phyloP scores from a whole-genome alignment of 2,329 filamentous ascomycete species.

The Xylariaceae sp. region DNA sequence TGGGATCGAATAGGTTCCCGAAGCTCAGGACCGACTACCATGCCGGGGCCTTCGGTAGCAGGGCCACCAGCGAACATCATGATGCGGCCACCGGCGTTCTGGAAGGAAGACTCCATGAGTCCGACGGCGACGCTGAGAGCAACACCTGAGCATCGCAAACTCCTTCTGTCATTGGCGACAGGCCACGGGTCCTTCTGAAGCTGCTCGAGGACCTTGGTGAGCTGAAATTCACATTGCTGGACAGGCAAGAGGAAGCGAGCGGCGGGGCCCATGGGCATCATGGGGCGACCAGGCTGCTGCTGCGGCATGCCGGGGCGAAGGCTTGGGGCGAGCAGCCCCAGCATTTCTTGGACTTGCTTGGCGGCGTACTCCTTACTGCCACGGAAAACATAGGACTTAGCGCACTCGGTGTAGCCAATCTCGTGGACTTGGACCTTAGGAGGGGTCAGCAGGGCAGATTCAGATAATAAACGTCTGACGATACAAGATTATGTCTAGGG shows the following conservation, averaged over 20 bases:
- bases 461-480: not conserved
- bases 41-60: constrained; percentile 91
- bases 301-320: constrained; percentile 71
- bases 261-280: constrained; percentile 72
- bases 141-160: constrained; percentile 88
- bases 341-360: constrained; percentile 99
- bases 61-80: constrained; percentile 97
- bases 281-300: constrained; percentile 69
- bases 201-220: constrained; percentile 92
- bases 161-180: constrained; percentile 86
- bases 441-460: constrained; percentile 7
- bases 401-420: constrained; percentile 95
- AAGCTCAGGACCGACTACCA: constrained; percentile 93
- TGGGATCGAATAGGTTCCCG: constrained; percentile 96
- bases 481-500: too few species aligned
- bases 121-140: constrained; percentile 94
- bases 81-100: constrained; percentile 89
- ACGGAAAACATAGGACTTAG: constrained; percentile 97
- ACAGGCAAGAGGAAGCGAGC: constrained; percentile 91
- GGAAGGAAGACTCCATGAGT: constrained; percentile 88
- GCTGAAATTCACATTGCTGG: constrained; percentile 92
- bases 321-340: constrained; percentile 71
- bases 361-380: constrained; percentile 97
- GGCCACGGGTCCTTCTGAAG: constrained; percentile 98
- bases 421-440: constrained; percentile 87